phyloP scores from a whole-genome alignment of 2,329 filamentous ascomycete species.

The Phaeosphaeria sp. region DNA sequence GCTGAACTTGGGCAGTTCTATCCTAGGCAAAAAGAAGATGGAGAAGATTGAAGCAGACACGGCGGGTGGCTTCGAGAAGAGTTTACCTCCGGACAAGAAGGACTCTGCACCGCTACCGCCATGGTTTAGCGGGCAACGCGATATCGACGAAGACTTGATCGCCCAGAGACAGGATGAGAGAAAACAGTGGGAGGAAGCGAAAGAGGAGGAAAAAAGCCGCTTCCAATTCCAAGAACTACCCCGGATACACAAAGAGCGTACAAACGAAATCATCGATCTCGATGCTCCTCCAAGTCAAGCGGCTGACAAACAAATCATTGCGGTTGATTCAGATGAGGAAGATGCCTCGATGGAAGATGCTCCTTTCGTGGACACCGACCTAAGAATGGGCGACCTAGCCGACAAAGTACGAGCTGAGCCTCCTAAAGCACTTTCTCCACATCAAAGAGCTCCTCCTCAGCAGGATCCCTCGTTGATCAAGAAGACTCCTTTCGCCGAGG shows the following conservation, averaged over 20 bases:
- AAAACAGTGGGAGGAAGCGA: constrained; percentile 61
- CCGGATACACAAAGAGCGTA: constrained; percentile 63
- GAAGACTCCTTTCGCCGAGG: constrained; percentile 30
- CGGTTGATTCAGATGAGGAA: constrained; percentile 68
- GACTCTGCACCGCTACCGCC: constrained; percentile 71
- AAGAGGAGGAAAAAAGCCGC: constrained; percentile 61
- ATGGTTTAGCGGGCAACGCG: constrained; percentile 70
- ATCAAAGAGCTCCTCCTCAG: constrained; percentile 23
- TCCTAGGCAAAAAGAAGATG: constrained; percentile 60
- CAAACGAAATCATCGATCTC: constrained; percentile 55
- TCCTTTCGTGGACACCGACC: constrained; percentile 31
- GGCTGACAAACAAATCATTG: constrained; percentile 60
- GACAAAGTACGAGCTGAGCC: constrained; percentile 53
- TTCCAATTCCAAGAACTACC: constrained; percentile 70
- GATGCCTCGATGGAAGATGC: constrained; percentile 49
- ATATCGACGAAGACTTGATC: constrained; percentile 62
- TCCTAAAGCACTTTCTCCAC: constrained; percentile 35
- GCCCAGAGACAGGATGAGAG: constrained; percentile 52
- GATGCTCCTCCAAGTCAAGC: constrained; percentile 51
- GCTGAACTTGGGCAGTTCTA: constrained; percentile 71
- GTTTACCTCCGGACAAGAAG: constrained; percentile 48
- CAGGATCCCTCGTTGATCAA: constrained; percentile 25
- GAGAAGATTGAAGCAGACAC: constrained; percentile 59
- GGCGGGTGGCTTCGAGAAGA: constrained; percentile 71
- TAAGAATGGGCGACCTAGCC: constrained; percentile 53